Base-by-base conservation (phyloP, 257 asterid species). In the Eucommia ulmoides region DNA sequence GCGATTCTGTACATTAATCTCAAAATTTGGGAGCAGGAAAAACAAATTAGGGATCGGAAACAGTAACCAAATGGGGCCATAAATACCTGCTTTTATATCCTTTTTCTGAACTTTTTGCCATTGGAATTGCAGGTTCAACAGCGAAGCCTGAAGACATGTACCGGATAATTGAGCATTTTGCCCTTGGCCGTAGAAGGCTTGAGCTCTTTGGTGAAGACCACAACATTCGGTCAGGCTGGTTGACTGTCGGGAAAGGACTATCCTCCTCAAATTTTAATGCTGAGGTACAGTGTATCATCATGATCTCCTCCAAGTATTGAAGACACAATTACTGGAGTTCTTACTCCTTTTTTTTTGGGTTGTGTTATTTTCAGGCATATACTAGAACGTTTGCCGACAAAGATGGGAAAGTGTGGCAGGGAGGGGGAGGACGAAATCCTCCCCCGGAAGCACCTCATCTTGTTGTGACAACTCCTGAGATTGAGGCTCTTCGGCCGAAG, bases 61-160 rank as follows among this genome's bases (percentile, higher is more conserved):
- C n/a, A n/a, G n/a, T n/a, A n/a, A n/a, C n/a, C n/a, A n/a, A n/a
- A n/a, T n/a, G n/a, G n/a, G n/a, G n/a, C n/a, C n/a, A n/a, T n/a
- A n/a, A n/a, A n/a, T n/a, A n/a, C n/a, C n/a, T n/a, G n/a, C n/a
- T n/a, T n/a, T n/a, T n/a, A n/a, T n/a, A n/a, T n/a, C n/a, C n/a
- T n/a, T n/a, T n/a, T n/a, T n/a, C n/a, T n/a, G n/a, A n/a, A n/a
- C n/a, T 12, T 17, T 51, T 20, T 24, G 24, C 38, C 35, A 42
- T 55, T 75, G 55, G 45, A 22, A 52, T 53, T 55, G 54, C 54
- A 91, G 99, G 99, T 51, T 86, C 95, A 20, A 91, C 94, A 23
- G 95, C 92, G 65, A 91, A 91, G 73, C 99, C 99, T 41, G 99
- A 86, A 76, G 96, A 91, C 65, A 86, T 86, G 97, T 79, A 91